These are phyloP conservation scores for Aspergillus sp. DNA, from an alignment of 2,329 filamentous ascomycete species.

Conservation along the genomic window DNA sequence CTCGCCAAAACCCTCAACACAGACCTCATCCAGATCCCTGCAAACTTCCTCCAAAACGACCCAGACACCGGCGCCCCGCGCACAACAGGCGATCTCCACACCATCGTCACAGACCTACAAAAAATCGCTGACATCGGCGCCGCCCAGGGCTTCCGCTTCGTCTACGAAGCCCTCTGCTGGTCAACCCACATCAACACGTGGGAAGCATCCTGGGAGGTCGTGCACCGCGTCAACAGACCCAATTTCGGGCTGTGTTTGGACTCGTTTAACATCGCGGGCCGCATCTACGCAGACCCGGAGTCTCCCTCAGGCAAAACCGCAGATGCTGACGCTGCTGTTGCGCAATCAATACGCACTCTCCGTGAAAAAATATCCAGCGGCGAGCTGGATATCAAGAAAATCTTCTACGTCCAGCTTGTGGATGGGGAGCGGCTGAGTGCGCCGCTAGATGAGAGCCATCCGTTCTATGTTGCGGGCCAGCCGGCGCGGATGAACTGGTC, in stretches of 20 bases:
- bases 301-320: conserved; percentile 50
- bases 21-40: conserved; percentile 73
- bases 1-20: conserved; percentile 65
- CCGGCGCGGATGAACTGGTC: conserved; percentile 74
- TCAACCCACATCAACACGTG: conserved; percentile 69
- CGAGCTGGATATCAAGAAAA: conserved; percentile 59
- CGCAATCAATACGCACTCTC: conserved; percentile 41
- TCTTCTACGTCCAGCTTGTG: conserved; percentile 76
- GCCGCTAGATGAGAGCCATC: conserved; percentile 59
- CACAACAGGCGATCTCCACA: conserved; percentile 51
- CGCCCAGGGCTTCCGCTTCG: conserved; percentile 60
- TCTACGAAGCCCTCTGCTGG: conserved; percentile 73
- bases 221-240: conserved; percentile 61
- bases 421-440: conserved; percentile 65
- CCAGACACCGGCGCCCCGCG: conserved; percentile 36
- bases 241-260: conserved; percentile 79
- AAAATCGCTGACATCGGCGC: conserved; percentile 68
- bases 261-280: conserved; percentile 73
- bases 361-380: conserved; percentile 16
- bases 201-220: conserved; percentile 70
- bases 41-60: conserved; percentile 58
- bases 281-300: conserved; percentile 69
- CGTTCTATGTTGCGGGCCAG: conserved; percentile 59
- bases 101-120: conserved; percentile 63
- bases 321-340: conserved; percentile 57